phyloP scores from a whole-genome alignment of 73 alveolate genomes.

The Paramecium primaurelia region DNA sequence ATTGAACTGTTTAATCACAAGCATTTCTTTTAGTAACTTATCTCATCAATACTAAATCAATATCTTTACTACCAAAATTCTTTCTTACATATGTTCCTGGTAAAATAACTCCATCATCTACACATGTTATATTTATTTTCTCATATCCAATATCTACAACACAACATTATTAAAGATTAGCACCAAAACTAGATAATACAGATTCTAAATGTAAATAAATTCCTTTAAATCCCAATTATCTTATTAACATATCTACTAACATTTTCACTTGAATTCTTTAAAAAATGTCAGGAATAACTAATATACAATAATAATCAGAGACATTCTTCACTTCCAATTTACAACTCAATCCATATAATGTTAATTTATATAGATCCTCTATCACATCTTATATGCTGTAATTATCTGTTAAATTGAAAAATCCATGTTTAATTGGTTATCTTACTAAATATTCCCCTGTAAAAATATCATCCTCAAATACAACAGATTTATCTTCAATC shows the following conservation, averaged over 20 bases:
- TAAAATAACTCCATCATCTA: conserved; percentile 95
- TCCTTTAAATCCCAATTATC: conserved; percentile 87
- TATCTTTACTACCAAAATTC: conserved; percentile 96
- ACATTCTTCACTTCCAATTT: conserved; percentile 53
- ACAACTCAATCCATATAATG: not conserved
- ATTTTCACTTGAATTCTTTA: conserved; percentile 77
- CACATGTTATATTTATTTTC: conserved; percentile 87
- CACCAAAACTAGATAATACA: conserved; percentile 95
- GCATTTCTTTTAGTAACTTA: conserved; percentile 46
- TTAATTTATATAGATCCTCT: conserved; percentile 50
- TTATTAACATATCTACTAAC: conserved; percentile 79
- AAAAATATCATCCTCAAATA: conserved; percentile 56
- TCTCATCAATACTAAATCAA: conserved; percentile 72
- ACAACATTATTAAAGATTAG: conserved; percentile 89
- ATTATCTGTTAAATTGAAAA: conserved; percentile 35
- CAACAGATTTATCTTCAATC: conserved; percentile 11
- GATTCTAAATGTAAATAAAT: conserved; percentile 94
- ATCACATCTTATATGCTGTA: conserved; percentile 41
- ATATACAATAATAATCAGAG: conserved; percentile 70
- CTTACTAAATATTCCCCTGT: conserved; percentile 38
- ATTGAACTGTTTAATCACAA: conserved; percentile 22
- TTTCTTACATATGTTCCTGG: conserved; percentile 90
- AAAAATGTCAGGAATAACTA: conserved; percentile 83
- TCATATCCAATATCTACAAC: conserved; percentile 97
- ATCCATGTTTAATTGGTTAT: conserved; percentile 61